A percentile compares a stretch with the other conserved stretches of the same genome.
Evolutionary conservation across 2,329 filamentous ascomycete species (phyloP).

Genomic region (Penicillium verrucosum): DNA sequence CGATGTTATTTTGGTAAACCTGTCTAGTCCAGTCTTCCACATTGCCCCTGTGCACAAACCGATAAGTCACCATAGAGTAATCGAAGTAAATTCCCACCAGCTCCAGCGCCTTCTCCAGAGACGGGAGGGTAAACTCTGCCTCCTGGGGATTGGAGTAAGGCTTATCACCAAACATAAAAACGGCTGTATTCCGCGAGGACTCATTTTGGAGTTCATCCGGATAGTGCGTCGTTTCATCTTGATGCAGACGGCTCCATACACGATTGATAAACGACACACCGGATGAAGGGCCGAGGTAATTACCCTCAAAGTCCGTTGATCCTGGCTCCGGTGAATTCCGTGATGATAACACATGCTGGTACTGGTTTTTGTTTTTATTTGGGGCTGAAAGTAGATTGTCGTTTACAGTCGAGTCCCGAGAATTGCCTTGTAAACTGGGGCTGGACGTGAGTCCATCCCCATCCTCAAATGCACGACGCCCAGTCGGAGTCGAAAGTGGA

Average conservation of each 20-base stretch:
- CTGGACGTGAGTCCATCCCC: neutral
- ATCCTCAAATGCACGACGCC: neutral
- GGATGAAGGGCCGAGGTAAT: conserved; percentile 56
- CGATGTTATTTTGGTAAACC: conserved; percentile 40
- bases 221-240: conserved; percentile 47
- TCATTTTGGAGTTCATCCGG: conserved; percentile 31
- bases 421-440: conserved; percentile 2
- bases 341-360: conserved; percentile 18
- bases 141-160: conserved; percentile 44
- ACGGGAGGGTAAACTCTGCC: conserved; percentile 38
- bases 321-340: conserved; percentile 47
- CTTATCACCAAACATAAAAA: conserved; percentile 52
- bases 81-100: conserved; percentile 58
- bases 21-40: conserved; percentile 49
- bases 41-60: conserved; percentile 55
- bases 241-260: conserved; percentile 63
- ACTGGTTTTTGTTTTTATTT: neutral
- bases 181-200: conserved; percentile 41
- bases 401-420: neutral
- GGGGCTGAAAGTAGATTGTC: neutral
- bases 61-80: conserved; percentile 59
- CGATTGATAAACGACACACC: conserved; percentile 59
- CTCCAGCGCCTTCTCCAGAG: conserved; percentile 40
- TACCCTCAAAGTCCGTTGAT: conserved; percentile 52
- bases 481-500: neutral